phyloP scores from a whole-genome alignment of 805 yeast genomes.

The Metschnikowia peoriensis region DNA sequence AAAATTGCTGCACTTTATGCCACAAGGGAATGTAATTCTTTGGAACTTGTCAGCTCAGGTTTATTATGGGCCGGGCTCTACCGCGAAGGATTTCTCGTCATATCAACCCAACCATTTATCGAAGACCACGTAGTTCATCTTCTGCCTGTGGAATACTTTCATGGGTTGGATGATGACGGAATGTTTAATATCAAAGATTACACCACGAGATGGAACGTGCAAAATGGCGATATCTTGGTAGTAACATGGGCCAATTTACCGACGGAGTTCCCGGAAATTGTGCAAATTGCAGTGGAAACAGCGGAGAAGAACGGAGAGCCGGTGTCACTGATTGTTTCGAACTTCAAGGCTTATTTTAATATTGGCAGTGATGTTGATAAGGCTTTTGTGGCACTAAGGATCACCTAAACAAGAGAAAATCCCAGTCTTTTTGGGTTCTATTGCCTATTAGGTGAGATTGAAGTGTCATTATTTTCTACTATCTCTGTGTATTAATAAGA shows the following conservation, averaged over 20 bases:
- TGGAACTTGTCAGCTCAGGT: conserved; percentile 4
- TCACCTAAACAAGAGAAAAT: not conserved
- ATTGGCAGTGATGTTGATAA: not conserved
- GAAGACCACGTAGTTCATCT: not conserved
- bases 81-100: not conserved
- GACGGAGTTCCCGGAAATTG: not conserved
- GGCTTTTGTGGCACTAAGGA: not conserved
- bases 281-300: conserved; percentile 5
- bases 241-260: not conserved
- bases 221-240: conserved; percentile 2
- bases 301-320: not conserved
- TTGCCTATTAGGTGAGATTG: not conserved
- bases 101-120: not conserved
- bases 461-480: no score
- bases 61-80: conserved; percentile 4
- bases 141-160: conserved; percentile 2
- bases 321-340: not conserved
- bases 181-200: not conserved
- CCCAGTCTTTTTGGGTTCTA: not conserved
- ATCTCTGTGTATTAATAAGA: no score
- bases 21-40: not conserved
- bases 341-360: conserved; percentile 3
- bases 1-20: conserved; percentile 1
- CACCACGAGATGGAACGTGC: not conserved
- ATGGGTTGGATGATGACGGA: not conserved